Evolutionary conservation across 2,329 filamentous ascomycete species (phyloP), one percentile per base, ranked within the genome.

Genomic region (Scedosporium dehoogii): DNA sequence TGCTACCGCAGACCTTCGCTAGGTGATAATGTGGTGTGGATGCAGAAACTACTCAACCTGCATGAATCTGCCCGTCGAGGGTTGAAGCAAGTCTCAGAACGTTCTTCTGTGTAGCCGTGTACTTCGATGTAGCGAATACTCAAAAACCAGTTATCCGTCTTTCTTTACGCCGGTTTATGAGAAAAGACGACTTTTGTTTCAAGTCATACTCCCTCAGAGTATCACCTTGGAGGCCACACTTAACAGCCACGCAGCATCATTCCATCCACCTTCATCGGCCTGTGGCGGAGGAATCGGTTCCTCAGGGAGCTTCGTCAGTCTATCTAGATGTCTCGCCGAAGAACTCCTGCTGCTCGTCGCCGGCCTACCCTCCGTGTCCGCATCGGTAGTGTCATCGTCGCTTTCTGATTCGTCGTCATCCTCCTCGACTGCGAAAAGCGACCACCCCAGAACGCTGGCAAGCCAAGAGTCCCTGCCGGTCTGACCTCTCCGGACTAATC

Each of bases 171-270:
- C 29, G 2, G 6, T 33, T 33, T 33, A 33, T 33, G 29, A 33
- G 6, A 33, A 33, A 33, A 9, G 29, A 33, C 29, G 9, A 33
- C 29, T 33, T 33, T 33, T 33, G n/a, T n/a, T n/a, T n/a, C n/a
- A 33, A 33, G 29, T 33, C 29, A 9, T 33, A 33, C 29, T 33
- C 29, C 27, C 62, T 75, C 73, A 85, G 65, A 86, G 77, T 67
- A 86, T 74, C 55, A 86, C 81, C 68, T 84, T 86, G 27, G 81
- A 80, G 10, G 85, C 86, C 65, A 89, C 84, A 65, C 80, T 86
- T 62, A 89, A 72, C 57, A 89, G 72, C 86, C 86, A 89, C 16
- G 85, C 85, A 27, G 85, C 86, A 71, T 89, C 86, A 63, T 83
- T 79, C 86, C 85, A 88, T 7, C 81, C 81, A 16, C 83, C 84